Evolutionary conservation across 306 rosid species (phyloP), one percentile per base, ranked within the genome.

Genomic region (Lathyrus aphaca): DNA sequence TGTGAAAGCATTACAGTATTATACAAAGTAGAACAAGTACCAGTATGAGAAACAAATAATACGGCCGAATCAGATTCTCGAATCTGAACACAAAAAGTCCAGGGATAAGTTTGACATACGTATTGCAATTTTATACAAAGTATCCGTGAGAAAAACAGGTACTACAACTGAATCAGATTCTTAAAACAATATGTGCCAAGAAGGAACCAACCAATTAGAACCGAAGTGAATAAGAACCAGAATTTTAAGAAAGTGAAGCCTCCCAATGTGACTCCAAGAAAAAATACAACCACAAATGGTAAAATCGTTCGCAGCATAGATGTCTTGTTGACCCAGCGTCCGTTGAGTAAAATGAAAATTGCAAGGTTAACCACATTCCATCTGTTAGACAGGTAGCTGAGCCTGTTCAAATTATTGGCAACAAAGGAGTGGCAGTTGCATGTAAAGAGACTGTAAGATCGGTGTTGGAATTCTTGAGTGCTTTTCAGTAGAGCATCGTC

Each of bases 281-380:
- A 53, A 69, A 87, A 76, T 59, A 81, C 83, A 58, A 89, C 43
- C 18, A 81, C 73, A 80, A 82, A 95, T 27, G 99, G 97, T 53
- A 95, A 72, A 67, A 85, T 39, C 13, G 99, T 77, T 8, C 83
- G 73, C 78, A 87, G 79, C 74, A 86, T 61, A 55, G 92, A 74
- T 46, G 79, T 77, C 73, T 14, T 81, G 86, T 87, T 82, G 63
- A 95, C 97, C 99, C 97, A 89, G n/a, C 83, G 79, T 12, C 97
- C 96, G 82, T 83, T 87, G 64, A 91, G 75, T 62, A 89, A 84
- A 68, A 95, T 77, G 71, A 86, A 83, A 83, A 85, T 77, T 4
- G 97, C 97, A 58, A 95, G 96, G 91, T 84, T 95, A 77, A 95
- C 99, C 79, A 91, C 96, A 66, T 94, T 94, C 99, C 99, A 94